Conservation (phyloP, 129 eudicot genomes). For the Flaveria linearis region DNA sequence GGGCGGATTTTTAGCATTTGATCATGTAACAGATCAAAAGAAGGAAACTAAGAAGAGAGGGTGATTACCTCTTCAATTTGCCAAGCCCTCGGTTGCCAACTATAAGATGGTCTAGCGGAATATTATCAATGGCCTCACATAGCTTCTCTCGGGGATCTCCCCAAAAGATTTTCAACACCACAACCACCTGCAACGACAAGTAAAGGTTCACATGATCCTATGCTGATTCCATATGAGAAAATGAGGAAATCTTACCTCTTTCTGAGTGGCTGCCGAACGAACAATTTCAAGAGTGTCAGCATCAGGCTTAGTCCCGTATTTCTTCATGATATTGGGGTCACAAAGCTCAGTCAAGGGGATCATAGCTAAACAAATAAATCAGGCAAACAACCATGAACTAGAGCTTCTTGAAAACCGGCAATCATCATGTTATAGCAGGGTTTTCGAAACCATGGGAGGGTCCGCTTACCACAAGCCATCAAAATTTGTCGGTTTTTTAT, state of each 20-base stretch:
- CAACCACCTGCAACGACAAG: slow-evolving; percentile 38
- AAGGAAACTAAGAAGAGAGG: not conserved
- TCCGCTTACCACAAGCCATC: no score
- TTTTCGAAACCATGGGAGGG: no score
- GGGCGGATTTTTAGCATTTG: not conserved
- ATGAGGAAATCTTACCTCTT: slow-evolving; percentile 45
- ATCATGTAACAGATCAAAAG: not conserved
- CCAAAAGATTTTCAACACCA: slow-evolving; percentile 76
- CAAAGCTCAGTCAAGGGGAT: slow-evolving; percentile 63
- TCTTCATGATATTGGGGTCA: slow-evolving; percentile 56
- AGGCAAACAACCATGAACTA: no score
- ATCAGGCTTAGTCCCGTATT: slow-evolving; percentile 67
- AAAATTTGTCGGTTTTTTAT: no score
- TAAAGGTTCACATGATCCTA: not conserved
- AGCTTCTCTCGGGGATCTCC: slow-evolving; percentile 94
- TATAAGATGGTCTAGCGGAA: slow-evolving; percentile 65
- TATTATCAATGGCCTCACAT: slow-evolving; percentile 61
- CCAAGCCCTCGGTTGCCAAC: slow-evolving; percentile 96
- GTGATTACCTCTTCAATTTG: slow-evolving; percentile 66
- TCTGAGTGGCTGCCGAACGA: slow-evolving; percentile 51
- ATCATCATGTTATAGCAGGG: no score
- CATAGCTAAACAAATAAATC: slow-evolving; percentile 43
- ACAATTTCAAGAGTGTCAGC: slow-evolving; percentile 63
- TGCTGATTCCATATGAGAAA: not conserved
- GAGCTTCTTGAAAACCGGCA: no score